Evolutionary conservation across 1,284 basidiomycete species (phyloP), one percentile per base, ranked within the genome.

Genomic region (Golubevia sp.): DNA sequence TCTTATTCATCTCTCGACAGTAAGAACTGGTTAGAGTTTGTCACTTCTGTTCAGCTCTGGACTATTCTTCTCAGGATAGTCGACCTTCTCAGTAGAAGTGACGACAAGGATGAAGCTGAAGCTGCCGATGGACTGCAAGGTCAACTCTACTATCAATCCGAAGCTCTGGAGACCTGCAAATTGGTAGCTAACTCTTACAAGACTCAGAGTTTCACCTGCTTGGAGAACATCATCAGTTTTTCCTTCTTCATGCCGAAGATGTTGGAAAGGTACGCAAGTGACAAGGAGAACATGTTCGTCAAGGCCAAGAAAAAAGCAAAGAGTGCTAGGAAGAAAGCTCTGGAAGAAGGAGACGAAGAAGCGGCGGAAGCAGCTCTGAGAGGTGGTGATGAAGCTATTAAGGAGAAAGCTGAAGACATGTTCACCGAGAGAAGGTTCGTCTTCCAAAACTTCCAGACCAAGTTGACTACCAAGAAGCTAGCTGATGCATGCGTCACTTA

Each of bases 261-360:
- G 66, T 70, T 83, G 11, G 79, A 82, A 60, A 70, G 75, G 21
- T 79, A 77, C 58, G 70, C 78, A 4, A 62, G 70, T 2, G 67
- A 70, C 24, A 69, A 67, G 34, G 77, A 80, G 30, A 68, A 80
- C 70, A 71, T 83, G 70, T 80, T 72, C 60, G 75, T 83, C 25
- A 65, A 69, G 27, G 73, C 75, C 21, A 73, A 72, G 57, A 66
- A 64, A 56, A 53, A n/a, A 30, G 51, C 51, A 68, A 70, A 5
- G 73, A 70, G 3, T 58, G 68, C 27, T 67, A 74, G 49, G 67
- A 30, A 60, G n/a, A 56, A 61, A 34, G 56, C 20, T n/a, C 6
- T 30, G 24, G 62, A 52, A 26, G 56, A 38, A 23, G 66, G 61
- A 49, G 55, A 64, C 49, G 57, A 24, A 13, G 44, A 23, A 65